These are phyloP conservation scores for Leishmania lainsoni DNA, from an alignment of 208 protist species.

Conservation along the genomic window DNA sequence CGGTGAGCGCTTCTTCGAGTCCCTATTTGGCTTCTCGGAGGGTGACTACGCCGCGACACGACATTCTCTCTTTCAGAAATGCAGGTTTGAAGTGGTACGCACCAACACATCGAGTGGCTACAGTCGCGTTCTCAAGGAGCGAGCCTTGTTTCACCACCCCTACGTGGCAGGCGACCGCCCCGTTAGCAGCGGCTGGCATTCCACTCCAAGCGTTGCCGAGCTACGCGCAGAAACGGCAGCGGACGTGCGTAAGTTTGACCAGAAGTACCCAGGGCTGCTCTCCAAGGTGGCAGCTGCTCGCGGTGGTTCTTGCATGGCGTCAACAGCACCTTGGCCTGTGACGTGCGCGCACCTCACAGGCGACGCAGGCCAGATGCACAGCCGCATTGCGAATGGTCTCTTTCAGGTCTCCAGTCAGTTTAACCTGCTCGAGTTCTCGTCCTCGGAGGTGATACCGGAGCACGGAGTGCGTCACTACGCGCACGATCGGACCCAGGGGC, in stretches of 20 bases:
- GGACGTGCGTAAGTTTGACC: slow-evolving; percentile 24
- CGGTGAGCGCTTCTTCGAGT: slow-evolving; percentile 38
- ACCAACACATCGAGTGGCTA: neutral
- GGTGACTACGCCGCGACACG: slow-evolving; percentile 24
- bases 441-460: slow-evolving; percentile 38
- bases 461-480: slow-evolving; percentile 58
- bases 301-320: neutral
- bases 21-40: slow-evolving; percentile 42
- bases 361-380: slow-evolving; percentile 29
- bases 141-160: slow-evolving; percentile 26
- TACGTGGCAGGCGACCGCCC: neutral
- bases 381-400: slow-evolving; percentile 32
- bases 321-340: neutral
- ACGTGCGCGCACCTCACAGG: slow-evolving; percentile 32
- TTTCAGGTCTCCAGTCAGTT: slow-evolving; percentile 85
- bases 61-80: slow-evolving; percentile 16
- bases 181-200: slow-evolving; percentile 45
- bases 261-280: slow-evolving; percentile 28
- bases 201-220: slow-evolving; percentile 43
- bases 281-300: neutral
- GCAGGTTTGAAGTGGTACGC: slow-evolving; percentile 18
- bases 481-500: slow-evolving; percentile 69
- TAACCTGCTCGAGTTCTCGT: slow-evolving; percentile 74
- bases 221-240: slow-evolving; percentile 34
- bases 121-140: slow-evolving; percentile 18